These are phyloP conservation scores for Coix lacrymajobi DNA, from an alignment of 176 grass and related monocot genomes.

Conservation along the genomic window DNA sequence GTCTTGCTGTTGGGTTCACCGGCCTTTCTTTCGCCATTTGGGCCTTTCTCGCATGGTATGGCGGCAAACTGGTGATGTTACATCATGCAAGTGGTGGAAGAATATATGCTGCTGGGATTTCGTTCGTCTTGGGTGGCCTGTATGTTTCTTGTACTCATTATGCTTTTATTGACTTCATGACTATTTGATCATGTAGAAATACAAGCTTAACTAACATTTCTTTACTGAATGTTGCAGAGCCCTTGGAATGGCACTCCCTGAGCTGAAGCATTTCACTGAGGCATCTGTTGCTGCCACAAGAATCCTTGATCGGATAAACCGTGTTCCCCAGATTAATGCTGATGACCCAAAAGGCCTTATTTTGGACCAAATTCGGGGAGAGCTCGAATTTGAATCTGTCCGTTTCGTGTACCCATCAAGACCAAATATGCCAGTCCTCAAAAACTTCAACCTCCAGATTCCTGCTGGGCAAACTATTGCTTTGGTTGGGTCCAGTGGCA, in stretches of 20 bases:
- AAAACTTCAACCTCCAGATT: conserved; percentile 72
- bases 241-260: conserved; percentile 95
- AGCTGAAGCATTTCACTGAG: conserved; percentile 93
- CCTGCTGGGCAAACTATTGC: conserved; percentile 83
- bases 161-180: neutral
- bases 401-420: conserved; percentile 81
- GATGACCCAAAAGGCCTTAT: conserved; percentile 57
- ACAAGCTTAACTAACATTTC: neutral
- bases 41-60: conserved; percentile 97
- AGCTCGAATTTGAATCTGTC: conserved; percentile 64
- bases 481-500: conserved; percentile 83
- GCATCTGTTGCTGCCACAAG: conserved; percentile 79
- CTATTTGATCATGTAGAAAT: conserved; percentile 2
- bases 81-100: conserved; percentile 78
- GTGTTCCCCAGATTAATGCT: conserved; percentile 58
- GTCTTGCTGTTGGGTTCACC: conserved; percentile 76
- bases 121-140: conserved; percentile 93
- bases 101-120: conserved; percentile 94
- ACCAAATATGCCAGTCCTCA: conserved; percentile 63
- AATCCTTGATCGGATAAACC: conserved; percentile 74
- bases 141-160: conserved; percentile 38
- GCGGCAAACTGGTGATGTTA: conserved; percentile 73
- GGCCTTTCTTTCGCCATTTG: conserved; percentile 87
- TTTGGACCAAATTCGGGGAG: conserved; percentile 52
- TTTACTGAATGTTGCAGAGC: conserved; percentile 49